Evolutionary conservation across 192 early-diverging fungal species (phyloP), one percentile per base, ranked within the genome.

Genomic region (Umbelopsis sp.): DNA sequence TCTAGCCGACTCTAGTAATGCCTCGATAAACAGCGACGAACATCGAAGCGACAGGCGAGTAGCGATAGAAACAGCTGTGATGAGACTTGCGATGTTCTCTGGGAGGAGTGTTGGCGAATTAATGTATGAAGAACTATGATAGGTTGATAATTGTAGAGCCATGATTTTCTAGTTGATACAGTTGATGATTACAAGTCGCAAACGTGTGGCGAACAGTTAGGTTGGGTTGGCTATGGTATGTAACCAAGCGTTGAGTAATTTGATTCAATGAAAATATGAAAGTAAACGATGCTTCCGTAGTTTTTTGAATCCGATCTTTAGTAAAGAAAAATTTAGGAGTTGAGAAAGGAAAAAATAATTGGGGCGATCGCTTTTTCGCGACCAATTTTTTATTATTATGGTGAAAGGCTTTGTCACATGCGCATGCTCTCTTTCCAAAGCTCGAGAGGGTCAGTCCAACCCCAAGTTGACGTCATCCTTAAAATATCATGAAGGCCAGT

Each of bases 1-100:
- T 75, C 88, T 89, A 36, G 86, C 73, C 65, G 85, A 80, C 36
- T 90, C 89, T 53, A 90, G 79, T 10, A 89, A 70, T 7, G 81
- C 82, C 75, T 92, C 91, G 45, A 87, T 80, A 69, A 89, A 68
- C 24, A 90, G 77, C 10, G 86, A 80, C 9, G 85, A 78, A 43
- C 85, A 83, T 49, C 91, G 80, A 22, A 90, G 74, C 0, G 87
- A 88, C n/a, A 92, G 74, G 12, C 89, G 73, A 6, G 88, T 81
- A 20, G 85, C 88, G 7, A 85, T 77, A 12, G 89, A 88, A 49
- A 90, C 80, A 14, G 84, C 83, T 16, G 87, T 87, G 47, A 92
- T 81, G 41, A 88, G 51, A 21, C 77, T 77, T 32, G 91, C 91
- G 12, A 89, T 74, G 38, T 81, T 79, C 53, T 82, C 79, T 56